phyloP scores from a whole-genome alignment of 805 yeast species.

The Wickerhamomyces queroliae region DNA sequence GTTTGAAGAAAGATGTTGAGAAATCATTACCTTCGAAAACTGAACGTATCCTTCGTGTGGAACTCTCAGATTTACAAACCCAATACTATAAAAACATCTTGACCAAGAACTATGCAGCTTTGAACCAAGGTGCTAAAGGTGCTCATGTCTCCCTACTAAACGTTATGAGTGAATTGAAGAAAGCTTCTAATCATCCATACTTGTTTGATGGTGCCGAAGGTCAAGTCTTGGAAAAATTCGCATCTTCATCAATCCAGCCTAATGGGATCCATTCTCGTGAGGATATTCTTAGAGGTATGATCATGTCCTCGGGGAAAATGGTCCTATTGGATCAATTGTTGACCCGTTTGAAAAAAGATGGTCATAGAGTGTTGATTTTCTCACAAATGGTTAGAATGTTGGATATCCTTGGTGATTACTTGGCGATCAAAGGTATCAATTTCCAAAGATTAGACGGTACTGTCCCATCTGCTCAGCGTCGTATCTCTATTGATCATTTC shows the following conservation, averaged over 20 bases:
- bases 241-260: conserved; percentile 42
- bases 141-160: conserved; percentile 80
- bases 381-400: conserved; percentile 97
- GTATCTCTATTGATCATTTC: conserved; percentile 93
- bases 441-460: conserved; percentile 97
- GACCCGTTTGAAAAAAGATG: conserved; percentile 81
- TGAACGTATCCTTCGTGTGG: conserved; percentile 92
- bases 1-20: conserved; percentile 96
- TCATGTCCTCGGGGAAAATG: conserved; percentile 98
- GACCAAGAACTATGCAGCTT: conserved; percentile 86
- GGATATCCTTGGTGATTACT: conserved; percentile 91
- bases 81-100: conserved; percentile 91
- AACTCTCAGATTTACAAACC: conserved; percentile 90
- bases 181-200: conserved; percentile 97
- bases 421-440: conserved; percentile 77
- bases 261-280: conserved; percentile 53
- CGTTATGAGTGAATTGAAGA: conserved; percentile 92
- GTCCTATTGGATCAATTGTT: conserved; percentile 87
- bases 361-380: conserved; percentile 92
- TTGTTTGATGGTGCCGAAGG: conserved; percentile 91
- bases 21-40: conserved; percentile 94
- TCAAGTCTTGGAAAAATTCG: conserved; percentile 63
- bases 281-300: conserved; percentile 78
- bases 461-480: conserved; percentile 86
- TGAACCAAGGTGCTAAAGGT: conserved; percentile 77